Base-by-base conservation (phyloP, 805 yeast species). In the Jamesozyma rosinii region DNA sequence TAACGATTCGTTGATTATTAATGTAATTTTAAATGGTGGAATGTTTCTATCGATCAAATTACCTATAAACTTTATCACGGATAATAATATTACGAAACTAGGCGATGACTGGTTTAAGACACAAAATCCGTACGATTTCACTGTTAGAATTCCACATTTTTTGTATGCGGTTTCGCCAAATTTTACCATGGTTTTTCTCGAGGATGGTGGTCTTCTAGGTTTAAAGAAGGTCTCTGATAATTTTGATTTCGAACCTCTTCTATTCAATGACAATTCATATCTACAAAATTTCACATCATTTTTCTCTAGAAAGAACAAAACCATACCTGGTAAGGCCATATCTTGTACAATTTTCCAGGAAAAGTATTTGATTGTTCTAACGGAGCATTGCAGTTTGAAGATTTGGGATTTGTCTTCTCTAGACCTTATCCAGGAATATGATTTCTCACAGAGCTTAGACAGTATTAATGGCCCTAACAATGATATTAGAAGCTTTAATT, bases 121-220 rank as follows among this genome's bases (percentile, higher is more conserved):
- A 42, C 74, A 83, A 6, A 74, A 75, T 31, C 89, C 92, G 1
- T 83, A 81, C 58, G 72, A 77, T 6, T 77, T 81, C 50, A 76
- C 74, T 27, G 56, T 75, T 5, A 69, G 83, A 52, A 61, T 63
- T 20, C 87, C 90, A 1, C 74, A 75, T 35, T 61, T 70, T 18
- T 52, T 83, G 47, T 65, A 69, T 40, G 59, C 81, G 1, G 60
- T 79, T 14, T 70, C 75, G 27, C 48, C 64, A 0, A 52, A 56
- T 2, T 69, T 72, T 37, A 55, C 78, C 8, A 57, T 87, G 3
- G 76, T 82, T 0, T 69, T 86, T 4, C 66, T 88, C 39, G 70
- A 71, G 36, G 95, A 89, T 63, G 96, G 97, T 21, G 86, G 89
- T 1, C 58, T 88, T 35, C 63, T 86, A 40, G 79, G 78, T 37